Evolutionary conservation across 2,329 filamentous ascomycete genomes (phyloP), one percentile per base, ranked within the genome.

Genomic region (Aschersonia sp.): DNA sequence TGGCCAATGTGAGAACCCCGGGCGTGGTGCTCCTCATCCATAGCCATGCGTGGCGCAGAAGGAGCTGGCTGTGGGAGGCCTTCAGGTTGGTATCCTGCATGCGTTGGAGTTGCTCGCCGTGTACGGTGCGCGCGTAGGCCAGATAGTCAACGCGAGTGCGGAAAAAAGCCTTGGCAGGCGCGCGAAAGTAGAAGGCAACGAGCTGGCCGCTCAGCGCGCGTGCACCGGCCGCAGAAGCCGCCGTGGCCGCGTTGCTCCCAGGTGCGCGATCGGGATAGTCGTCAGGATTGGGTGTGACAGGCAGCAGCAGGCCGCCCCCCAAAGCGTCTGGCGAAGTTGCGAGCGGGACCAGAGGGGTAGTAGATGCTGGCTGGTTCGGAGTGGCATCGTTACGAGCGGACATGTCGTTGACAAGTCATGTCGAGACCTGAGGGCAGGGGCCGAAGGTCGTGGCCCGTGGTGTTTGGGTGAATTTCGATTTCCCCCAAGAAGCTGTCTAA

Each of bases 121-220:
- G 73, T 3, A 78, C 59, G 12, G 62, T 70, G 31, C 77, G 69
- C 3, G 75, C 77, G 51, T 78, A 80, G 2, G 75, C 75, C 20
- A 80, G 71, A 55, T 89, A 95, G 69, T 96, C 89, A 53, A 96
- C 88, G 50, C 89, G 73, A 1, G 86, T 89, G 51, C 87, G 79
- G 66, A 96, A 94, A 62, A 96, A 96, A 12, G 89, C 85, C 66
- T 95, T 95, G 47, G 89, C 85, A 1, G 89, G 89, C 0, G 88
- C 87, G 49, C 89, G 76, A 61, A 95, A 96, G 67, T 94, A 96
- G 58, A 95, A 95, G 30, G 88, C 83, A 48, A 95, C 77, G 57
- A 88, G 73, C 60, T 94, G 85, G 5, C 87, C 84, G 56, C 84
- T 89, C 52, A 95, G 64, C 31, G 89, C 89, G 44, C 89, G 84